These are phyloP conservation scores for Fusarium globosum DNA, from an alignment of 2,329 filamentous ascomycete species.

Conservation along the genomic window DNA sequence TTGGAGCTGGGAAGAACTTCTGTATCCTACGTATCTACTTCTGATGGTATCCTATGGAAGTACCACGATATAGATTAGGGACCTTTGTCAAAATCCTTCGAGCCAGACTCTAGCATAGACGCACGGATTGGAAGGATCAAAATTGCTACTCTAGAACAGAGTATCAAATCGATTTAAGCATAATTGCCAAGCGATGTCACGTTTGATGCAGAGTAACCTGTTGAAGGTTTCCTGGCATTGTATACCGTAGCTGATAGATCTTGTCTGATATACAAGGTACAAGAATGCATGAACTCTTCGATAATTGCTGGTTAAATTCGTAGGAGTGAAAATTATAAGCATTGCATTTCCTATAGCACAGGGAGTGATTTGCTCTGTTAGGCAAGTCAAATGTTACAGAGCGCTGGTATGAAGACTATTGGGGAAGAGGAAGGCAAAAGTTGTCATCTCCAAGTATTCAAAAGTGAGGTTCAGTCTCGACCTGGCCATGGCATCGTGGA, in stretches of 20 bases:
- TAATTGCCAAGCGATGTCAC: not conserved
- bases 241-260: not conserved
- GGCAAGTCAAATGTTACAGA: not conserved
- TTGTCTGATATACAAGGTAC: no score
- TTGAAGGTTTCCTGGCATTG: no score
- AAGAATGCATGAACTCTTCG: not conserved
- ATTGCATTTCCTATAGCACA: not conserved
- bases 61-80: not conserved
- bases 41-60: not conserved
- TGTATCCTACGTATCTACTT: not conserved
- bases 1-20: not conserved
- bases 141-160: no score
- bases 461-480: not conserved
- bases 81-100: not conserved
- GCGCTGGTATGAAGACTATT: no score
- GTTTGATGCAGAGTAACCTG: not conserved
- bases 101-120: not conserved
- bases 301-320: rapidly evolving
- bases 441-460: not conserved
- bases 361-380: not conserved
- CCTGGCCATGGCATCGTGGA: not conserved
- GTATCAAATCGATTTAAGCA: not conserved
- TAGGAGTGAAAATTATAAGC: rapidly evolving
- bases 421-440: not conserved
- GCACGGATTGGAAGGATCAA: no score